phyloP scores from a whole-genome alignment of 1,139 yeast species.

The Saccharomyces pastorianus region DNA sequence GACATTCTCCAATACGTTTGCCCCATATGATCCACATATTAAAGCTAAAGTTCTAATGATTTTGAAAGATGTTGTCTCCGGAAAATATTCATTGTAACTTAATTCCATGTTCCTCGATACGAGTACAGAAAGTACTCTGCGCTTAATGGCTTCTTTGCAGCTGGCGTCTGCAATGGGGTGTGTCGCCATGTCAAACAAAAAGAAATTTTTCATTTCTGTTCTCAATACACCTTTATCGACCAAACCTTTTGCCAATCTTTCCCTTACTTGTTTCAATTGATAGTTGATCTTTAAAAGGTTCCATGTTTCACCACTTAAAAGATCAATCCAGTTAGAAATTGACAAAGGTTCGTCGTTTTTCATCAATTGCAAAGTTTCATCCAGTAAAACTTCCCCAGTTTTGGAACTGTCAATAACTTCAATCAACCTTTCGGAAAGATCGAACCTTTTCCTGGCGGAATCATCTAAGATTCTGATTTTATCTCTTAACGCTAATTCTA shows the following conservation, averaged over 20 bases:
- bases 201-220: slow-evolving; percentile 90
- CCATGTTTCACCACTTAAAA: slow-evolving; percentile 95
- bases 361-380: slow-evolving; percentile 88
- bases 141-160: slow-evolving; percentile 69
- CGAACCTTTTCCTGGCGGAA: slow-evolving; percentile 86
- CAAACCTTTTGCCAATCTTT: slow-evolving; percentile 88
- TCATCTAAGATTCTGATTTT: slow-evolving; percentile 85
- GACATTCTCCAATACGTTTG: slow-evolving; percentile 90
- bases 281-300: slow-evolving; percentile 87
- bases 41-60: slow-evolving; percentile 72
- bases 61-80: slow-evolving; percentile 60
- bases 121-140: slow-evolving; percentile 62
- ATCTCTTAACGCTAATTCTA: slow-evolving; percentile 87
- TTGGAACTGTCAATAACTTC: slow-evolving; percentile 80
- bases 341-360: slow-evolving; percentile 73
- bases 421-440: slow-evolving; percentile 74
- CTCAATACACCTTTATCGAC: slow-evolving; percentile 97
- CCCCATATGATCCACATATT: slow-evolving; percentile 88
- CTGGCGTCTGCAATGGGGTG: slow-evolving; percentile 89
- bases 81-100: slow-evolving; percentile 50
- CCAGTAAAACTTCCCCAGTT: slow-evolving; percentile 92
- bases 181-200: slow-evolving; percentile 95
- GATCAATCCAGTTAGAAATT: slow-evolving; percentile 89
- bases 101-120: slow-evolving; percentile 57
- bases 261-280: slow-evolving; percentile 95